Evolutionary conservation across 1,284 basidiomycete species (phyloP), one percentile per base, ranked within the genome.

Genomic region (Rhodotorula sp.): DNA sequence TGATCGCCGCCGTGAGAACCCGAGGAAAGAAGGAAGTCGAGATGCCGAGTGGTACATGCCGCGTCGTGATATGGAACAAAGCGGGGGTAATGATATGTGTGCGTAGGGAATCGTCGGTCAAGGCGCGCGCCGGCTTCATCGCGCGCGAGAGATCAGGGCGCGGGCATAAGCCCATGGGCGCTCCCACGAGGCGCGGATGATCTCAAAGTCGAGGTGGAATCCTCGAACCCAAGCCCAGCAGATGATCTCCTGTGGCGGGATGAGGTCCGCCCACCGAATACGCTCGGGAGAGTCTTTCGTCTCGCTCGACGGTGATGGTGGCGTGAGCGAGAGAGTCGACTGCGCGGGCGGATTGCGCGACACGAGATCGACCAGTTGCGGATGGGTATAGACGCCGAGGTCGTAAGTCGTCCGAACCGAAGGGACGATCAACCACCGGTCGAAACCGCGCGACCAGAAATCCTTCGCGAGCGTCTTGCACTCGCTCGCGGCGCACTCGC

Each of bases 401-500:
- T 49, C 52, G 65, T 76, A 76, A 14, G 70, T 75, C 7, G 65
- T 65, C 21, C 68, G 73, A 4, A 76, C 75, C 5, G 73, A 67
- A 14, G 75, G 75, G 5, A 76, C 64, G 63, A 76, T 69, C 6
- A 76, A 7, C 75, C 75, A 76, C 3, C 75, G 68, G 21, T 64
- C 64, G 54, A 67, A 69, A 0, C 73, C 75, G n/a, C 68, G 58
- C 15, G 65, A 57, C 75, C 75, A 76, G 29, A 76, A 70, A 51
- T 76, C 75, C 21, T 62, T 58, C 0, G 75, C 75, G 34, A 76
- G 51, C 12, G 69, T 70, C 57, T 76, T 76, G 66, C 75, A 76
- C 59, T 76, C 75, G 31, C 68, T 70, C 6, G 72, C 75, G 3
- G 74, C 68, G 51, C 74, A 76, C 54, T 74, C 67, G 48, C 69